Evolutionary conservation across 1,139 yeast species (phyloP).

Genomic region (Candida pseudoviswanathii): DNA sequence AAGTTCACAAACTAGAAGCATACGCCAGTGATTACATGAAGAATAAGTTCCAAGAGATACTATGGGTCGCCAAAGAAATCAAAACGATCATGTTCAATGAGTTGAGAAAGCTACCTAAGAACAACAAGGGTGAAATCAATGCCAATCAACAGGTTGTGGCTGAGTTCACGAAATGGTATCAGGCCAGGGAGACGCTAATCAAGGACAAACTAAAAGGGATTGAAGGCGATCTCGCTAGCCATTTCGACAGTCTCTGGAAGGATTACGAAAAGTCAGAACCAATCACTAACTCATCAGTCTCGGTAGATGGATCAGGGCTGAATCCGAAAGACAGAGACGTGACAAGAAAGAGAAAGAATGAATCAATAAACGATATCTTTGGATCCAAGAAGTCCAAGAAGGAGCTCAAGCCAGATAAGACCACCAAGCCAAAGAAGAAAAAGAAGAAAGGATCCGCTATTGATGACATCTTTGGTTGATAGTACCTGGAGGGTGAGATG

Average conservation of each 20-base stretch:
- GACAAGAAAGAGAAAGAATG: conserved; percentile 4
- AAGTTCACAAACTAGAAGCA: background rate
- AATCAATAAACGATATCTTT: conserved; percentile 11
- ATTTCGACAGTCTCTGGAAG: background rate
- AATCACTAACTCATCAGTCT: too few species aligned
- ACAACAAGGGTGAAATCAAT: background rate
- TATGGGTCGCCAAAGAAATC: background rate
- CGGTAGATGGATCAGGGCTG: too few species aligned
- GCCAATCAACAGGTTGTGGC: background rate
- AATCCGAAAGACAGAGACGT: background rate
- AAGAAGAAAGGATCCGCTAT: conserved; percentile 52
- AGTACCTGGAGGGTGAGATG: background rate
- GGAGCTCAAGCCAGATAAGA: background rate
- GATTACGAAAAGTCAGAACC: background rate
- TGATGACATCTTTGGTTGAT: conserved; percentile 51
- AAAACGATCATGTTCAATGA: background rate
- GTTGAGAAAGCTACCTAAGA: background rate
- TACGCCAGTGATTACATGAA: background rate
- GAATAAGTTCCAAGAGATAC: background rate
- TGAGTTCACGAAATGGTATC: conserved; percentile 1
- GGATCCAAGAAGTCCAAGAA: conserved; percentile 7
- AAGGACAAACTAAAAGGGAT: background rate
- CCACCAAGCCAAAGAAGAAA: conserved; percentile 33
- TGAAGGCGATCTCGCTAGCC: background rate
- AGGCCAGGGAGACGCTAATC: background rate